Percentiles rank a stretch among this genome's conserved stretches.
These are phyloP conservation scores for Podospora pseudoanserina DNA, from an alignment of 495 filamentous ascomycete species.

Conservation along the genomic window DNA sequence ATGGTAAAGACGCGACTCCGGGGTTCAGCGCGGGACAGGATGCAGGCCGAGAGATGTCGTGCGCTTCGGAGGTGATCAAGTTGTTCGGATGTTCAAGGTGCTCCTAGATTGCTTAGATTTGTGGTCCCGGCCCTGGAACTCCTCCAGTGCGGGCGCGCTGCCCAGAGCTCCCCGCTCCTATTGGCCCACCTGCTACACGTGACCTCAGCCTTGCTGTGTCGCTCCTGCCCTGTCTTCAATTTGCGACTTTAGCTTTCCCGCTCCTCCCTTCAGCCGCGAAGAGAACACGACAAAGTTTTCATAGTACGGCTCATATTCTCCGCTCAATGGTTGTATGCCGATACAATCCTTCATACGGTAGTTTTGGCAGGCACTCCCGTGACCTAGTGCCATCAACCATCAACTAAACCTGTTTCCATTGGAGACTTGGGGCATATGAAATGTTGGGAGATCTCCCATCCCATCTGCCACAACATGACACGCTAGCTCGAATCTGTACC, in stretches of 20 bases:
- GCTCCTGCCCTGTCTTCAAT: neutral
- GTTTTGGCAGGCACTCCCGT: too few species aligned
- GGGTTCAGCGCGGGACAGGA: constrained; percentile 6
- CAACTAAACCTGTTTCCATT: too few species aligned
- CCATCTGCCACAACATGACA: too few species aligned
- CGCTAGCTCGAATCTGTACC: too few species aligned
- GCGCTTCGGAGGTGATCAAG: constrained; percentile 15
- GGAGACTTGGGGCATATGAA: too few species aligned
- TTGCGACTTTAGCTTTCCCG: neutral
- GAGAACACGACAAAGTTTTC: too few species aligned
- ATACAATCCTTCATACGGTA: too few species aligned
- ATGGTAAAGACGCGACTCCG: neutral
- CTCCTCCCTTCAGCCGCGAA: neutral
- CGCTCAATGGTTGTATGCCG: too few species aligned
- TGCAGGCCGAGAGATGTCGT: constrained; percentile 17
- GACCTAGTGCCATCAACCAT: too few species aligned
- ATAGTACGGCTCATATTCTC: too few species aligned
- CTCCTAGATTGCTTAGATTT: constrained; percentile 17
- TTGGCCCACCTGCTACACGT: neutral
- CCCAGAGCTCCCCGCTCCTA: neutral
- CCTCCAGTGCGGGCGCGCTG: neutral
- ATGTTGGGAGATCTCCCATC: too few species aligned
- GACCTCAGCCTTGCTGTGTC: neutral
- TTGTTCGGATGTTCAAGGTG: constrained; percentile 20
- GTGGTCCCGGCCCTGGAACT: constrained; percentile 16